Conservation (phyloP, 2,329 filamentous ascomycete species). For the Macrophomina pseudophaseolina region DNA sequence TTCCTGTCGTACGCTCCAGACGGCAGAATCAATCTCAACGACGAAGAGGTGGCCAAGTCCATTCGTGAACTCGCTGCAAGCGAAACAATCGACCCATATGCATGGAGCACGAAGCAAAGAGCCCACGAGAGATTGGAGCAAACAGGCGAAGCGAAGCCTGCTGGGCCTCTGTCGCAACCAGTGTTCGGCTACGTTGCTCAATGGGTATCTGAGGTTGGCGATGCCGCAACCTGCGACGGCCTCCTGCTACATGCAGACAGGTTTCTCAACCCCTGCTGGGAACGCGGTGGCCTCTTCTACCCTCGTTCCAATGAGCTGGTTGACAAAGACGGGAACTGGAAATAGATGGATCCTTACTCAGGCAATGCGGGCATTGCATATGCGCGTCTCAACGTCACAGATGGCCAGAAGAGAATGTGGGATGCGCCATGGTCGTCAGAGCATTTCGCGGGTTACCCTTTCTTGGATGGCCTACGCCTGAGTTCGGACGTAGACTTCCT, state of each 20-base stretch:
- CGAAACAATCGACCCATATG: slow-evolving; percentile 28
- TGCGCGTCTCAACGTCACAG: slow-evolving; percentile 42
- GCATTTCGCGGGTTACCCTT: slow-evolving; percentile 32
- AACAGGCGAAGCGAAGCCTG: neutral
- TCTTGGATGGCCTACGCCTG: slow-evolving; percentile 32
- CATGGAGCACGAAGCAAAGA: neutral
- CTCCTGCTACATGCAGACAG: slow-evolving; percentile 38
- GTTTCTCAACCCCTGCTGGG: slow-evolving; percentile 39
- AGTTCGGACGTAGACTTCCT: slow-evolving; percentile 34
- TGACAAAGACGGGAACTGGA: slow-evolving; percentile 35
- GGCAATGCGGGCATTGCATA: slow-evolving; percentile 47
- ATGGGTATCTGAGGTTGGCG: slow-evolving; percentile 44
- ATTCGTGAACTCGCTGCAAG: slow-evolving; percentile 31
- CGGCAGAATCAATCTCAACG: slow-evolving; percentile 32
- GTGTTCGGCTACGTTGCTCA: slow-evolving; percentile 38
- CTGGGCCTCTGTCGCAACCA: slow-evolving; percentile 24
- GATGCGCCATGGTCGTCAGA: slow-evolving; percentile 39
- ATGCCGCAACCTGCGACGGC: slow-evolving; percentile 30
- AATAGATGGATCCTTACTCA: slow-evolving; percentile 42
- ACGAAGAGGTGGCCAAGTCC: slow-evolving; percentile 32
- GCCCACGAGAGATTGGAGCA: neutral
- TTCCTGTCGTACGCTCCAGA: slow-evolving; percentile 37
- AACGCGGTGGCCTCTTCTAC: slow-evolving; percentile 45
- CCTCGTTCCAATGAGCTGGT: slow-evolving; percentile 33
- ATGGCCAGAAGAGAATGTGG: slow-evolving; percentile 46